These are phyloP conservation scores for Sclerotinia glacialis DNA, from an alignment of 2,329 filamentous ascomycete genomes.

Conservation along the genomic window DNA sequence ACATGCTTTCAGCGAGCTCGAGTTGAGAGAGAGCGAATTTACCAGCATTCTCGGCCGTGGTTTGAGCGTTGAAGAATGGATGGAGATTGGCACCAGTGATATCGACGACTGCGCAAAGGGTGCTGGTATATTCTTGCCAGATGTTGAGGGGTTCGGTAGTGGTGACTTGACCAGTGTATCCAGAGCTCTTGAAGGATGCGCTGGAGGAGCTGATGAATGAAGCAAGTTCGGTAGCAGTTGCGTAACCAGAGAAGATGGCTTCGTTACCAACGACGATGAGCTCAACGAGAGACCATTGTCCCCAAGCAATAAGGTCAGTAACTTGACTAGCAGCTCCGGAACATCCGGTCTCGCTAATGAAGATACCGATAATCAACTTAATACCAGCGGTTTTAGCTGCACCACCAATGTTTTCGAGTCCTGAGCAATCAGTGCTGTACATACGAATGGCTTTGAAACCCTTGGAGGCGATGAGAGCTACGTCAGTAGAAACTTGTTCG, in stretches of 20 bases:
- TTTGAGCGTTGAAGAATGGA: conserved; percentile 83
- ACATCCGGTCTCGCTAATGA: conserved; percentile 63
- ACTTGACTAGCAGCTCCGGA: conserved; percentile 66
- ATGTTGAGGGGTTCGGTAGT: conserved; percentile 82
- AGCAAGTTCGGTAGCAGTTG: conserved; percentile 61
- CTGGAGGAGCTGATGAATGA: conserved; percentile 68
- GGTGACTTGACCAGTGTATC: conserved; percentile 73
- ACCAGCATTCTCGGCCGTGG: conserved; percentile 65
- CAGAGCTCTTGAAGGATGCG: conserved; percentile 56
- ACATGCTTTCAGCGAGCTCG: conserved; percentile 65
- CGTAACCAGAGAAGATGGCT: conserved; percentile 73
- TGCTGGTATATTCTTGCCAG: conserved; percentile 61
- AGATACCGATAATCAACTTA: conserved; percentile 84
- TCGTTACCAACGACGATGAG: conserved; percentile 90
- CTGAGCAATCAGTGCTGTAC: conserved; percentile 90
- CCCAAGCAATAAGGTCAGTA: conserved; percentile 67
- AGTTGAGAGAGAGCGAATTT: conserved; percentile 74
- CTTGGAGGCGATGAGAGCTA: conserved; percentile 58
- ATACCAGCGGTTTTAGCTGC: conserved; percentile 66
- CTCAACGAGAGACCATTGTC: conserved; percentile 70
- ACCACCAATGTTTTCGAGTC: conserved; percentile 70
- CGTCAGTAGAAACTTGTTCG: conserved; percentile 56
- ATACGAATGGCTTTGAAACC: conserved; percentile 73
- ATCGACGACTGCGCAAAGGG: conserved; percentile 72
- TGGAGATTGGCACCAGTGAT: conserved; percentile 84